Evolutionary conservation across 202 grass and related monocot genomes (phyloP), one percentile per base, ranked within the genome.

Genomic region (Brachypodium distachyon): DNA sequence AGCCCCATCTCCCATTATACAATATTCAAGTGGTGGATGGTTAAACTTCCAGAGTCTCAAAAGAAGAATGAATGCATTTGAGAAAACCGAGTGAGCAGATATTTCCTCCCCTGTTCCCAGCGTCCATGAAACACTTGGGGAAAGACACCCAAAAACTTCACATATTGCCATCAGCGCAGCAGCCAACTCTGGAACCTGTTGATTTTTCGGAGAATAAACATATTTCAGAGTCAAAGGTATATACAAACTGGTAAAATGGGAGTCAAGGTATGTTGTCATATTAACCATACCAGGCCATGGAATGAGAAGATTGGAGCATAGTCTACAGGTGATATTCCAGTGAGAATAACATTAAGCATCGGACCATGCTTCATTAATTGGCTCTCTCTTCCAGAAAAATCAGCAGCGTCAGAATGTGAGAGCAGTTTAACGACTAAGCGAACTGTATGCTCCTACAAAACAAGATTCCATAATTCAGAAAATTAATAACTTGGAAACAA

Each of bases 1-100:
- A 80, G 91, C 96, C 62, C 89, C 96, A 87, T 95, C 91, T 72
- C 96, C 96, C 87, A 95, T 86, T 75, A 98, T 14, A 31, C 91
- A 98, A 78, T 95, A 95, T 65, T 98, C 96, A 51, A 95, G 85
- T 47, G 96, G 96, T 65, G 96, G 96, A 78, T 98, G 89, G 57
- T 98, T 95, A 87, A 95, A 98, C 70, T 98, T 98, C 96, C 96
- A 98, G 2, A 98, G 81, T 80, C 96, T 89, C 76, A 98, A 86
- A 37, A 98, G 84, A 86, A 98, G 89, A 81, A 98, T 94, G 82
- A 98, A 98, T 61, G 92, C 89, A 88, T 86, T 92, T 74, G 96
- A 98, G 77, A 98, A 98, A 61, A 98, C 87, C 50, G 87, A 69
- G 72, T 95, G 87, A 71, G 87, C 79, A 77, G 95, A 88, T 61